Evolutionary conservation across 2,329 filamentous ascomycete genomes (phyloP).

Genomic region (Celoporthe dispersa): DNA sequence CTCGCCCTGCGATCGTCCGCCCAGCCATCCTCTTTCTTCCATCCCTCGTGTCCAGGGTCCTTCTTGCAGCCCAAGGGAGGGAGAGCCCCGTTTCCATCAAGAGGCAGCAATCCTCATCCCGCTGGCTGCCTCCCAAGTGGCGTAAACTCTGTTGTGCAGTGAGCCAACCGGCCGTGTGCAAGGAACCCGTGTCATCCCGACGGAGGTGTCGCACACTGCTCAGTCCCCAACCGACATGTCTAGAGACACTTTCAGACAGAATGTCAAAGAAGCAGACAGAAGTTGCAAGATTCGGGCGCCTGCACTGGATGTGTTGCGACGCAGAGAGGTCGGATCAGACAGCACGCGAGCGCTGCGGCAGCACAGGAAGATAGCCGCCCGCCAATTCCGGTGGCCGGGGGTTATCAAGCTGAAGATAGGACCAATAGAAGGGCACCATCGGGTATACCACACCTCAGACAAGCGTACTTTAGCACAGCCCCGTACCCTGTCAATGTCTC

Average conservation of each 20-base stretch:
- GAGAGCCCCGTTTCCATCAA: conserved; percentile 11
- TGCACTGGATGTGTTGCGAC: conserved; percentile 11
- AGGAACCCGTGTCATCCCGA: not conserved
- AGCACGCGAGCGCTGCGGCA: not conserved
- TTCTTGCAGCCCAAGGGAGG: conserved; percentile 16
- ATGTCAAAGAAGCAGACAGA: conserved; percentile 17
- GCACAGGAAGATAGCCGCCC: not conserved
- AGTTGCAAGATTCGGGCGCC: conserved; percentile 17
- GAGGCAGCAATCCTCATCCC: not conserved
- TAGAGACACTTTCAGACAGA: not conserved
- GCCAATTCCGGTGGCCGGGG: not conserved
- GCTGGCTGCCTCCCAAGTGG: conserved; percentile 12
- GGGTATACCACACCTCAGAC: conserved; percentile 16
- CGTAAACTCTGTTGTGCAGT: conserved; percentile 17
- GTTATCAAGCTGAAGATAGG: conserved; percentile 12
- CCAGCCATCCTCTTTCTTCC: conserved; percentile 26
- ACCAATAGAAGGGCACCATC: conserved; percentile 6
- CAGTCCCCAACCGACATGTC: not conserved
- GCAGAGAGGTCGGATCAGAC: not conserved
- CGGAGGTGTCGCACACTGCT: conserved; percentile 4
- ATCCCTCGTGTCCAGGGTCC: not conserved
- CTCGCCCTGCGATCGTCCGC: conserved; percentile 12
- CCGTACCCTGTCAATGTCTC: conserved; percentile 7
- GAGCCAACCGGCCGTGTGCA: conserved; percentile 15
- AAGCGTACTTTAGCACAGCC: conserved; percentile 15